These are phyloP conservation scores for Nakazawaea holstii DNA, from an alignment of 805 yeast genomes.

Conservation along the genomic window DNA sequence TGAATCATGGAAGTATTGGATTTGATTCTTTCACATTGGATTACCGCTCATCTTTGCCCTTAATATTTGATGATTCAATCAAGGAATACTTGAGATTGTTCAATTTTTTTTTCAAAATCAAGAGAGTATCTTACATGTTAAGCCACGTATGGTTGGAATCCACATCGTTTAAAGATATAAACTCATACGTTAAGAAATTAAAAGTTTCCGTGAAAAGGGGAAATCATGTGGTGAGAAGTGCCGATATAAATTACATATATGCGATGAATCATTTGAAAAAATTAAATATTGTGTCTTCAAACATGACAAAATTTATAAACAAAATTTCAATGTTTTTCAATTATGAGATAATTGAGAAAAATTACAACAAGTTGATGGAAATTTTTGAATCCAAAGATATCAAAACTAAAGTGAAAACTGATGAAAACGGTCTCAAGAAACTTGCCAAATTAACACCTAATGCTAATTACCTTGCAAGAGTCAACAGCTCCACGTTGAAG, in stretches of 20 bases:
- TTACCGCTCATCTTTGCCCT: slow-evolving; percentile 48
- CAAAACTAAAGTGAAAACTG: slow-evolving; percentile 10
- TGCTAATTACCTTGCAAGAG: slow-evolving; percentile 14
- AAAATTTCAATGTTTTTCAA: slow-evolving; percentile 35
- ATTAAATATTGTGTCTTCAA: slow-evolving; percentile 32
- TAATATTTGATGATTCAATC: slow-evolving; percentile 35
- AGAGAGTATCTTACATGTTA: slow-evolving; percentile 53
- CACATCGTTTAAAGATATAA: slow-evolving; percentile 18
- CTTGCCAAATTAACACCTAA: slow-evolving; percentile 22
- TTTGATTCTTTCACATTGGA: slow-evolving; percentile 94
- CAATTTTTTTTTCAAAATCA: slow-evolving; percentile 78
- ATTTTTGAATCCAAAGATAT: slow-evolving; percentile 14
- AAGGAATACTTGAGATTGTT: slow-evolving; percentile 73
- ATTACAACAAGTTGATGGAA: slow-evolving; percentile 23
- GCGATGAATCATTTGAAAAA: slow-evolving; percentile 22
- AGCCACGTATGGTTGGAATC: slow-evolving; percentile 41
- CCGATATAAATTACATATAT: slow-evolving; percentile 17
- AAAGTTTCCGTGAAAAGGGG: slow-evolving; percentile 7
- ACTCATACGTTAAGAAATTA: slow-evolving; percentile 12
- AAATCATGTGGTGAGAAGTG: slow-evolving; percentile 10
- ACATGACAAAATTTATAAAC: slow-evolving; percentile 35
- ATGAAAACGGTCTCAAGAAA: neutral
- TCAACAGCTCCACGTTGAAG: slow-evolving; percentile 10
- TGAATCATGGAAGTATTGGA: slow-evolving; percentile 70
- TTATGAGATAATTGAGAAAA: slow-evolving; percentile 40